phyloP scores from a whole-genome alignment of 257 asterid species.

The Solanum ossicruentum region DNA sequence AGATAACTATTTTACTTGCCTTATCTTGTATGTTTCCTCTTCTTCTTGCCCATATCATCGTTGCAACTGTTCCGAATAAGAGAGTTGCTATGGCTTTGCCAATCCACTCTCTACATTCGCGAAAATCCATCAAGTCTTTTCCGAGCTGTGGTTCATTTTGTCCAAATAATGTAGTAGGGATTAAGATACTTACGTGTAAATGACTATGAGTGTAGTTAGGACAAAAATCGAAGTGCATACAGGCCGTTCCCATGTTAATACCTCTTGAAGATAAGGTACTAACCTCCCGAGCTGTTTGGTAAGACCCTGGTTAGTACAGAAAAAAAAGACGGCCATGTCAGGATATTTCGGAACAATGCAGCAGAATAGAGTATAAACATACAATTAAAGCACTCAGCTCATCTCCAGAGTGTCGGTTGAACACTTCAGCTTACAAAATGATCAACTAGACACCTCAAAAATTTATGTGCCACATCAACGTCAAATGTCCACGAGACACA shows the following conservation, averaged over 20 bases:
- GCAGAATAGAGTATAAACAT: neutral
- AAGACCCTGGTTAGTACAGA: conserved; percentile 33
- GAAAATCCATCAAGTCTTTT: neutral
- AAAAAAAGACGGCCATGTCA: neutral
- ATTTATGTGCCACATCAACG: neutral
- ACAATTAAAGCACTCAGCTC: neutral
- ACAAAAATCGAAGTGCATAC: conserved; percentile 19
- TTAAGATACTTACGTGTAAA: conserved; percentile 44
- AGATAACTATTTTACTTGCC: conserved; percentile 38
- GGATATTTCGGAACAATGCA: neutral
- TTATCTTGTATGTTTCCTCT: conserved; percentile 1
- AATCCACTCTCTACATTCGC: conserved; percentile 48
- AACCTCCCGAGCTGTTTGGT: conserved; percentile 29
- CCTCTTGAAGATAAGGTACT: conserved; percentile 21
- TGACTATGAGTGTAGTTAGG: conserved; percentile 20
- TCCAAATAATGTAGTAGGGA: neutral
- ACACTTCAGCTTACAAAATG: neutral
- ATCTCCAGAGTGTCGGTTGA: neutral
- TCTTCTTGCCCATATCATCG: conserved; percentile 32
- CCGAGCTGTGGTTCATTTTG: neutral
- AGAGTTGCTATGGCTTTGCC: conserved; percentile 51
- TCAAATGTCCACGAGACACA: neutral
- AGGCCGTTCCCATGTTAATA: conserved; percentile 60
- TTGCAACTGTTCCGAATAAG: conserved; percentile 33
- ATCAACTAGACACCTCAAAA: neutral